A percentile compares a stretch with the other conserved stretches of the same genome.
Evolutionary conservation across 2,329 filamentous ascomycete genomes (phyloP).

Genomic region (Raffaelea albimanens): DNA sequence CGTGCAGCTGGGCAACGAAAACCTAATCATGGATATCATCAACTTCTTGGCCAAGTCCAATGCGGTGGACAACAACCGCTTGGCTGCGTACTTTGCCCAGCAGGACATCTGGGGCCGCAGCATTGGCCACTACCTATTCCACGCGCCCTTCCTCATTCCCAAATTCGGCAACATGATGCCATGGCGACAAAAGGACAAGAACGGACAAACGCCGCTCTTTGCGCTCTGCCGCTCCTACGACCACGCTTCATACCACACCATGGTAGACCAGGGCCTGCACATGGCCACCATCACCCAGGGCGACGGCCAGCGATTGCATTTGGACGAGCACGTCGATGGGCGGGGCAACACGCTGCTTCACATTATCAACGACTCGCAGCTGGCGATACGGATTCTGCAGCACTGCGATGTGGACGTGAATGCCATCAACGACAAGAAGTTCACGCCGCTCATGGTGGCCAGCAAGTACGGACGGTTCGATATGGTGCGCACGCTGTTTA

Average conservation of each 20-base stretch:
- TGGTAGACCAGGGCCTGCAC: constrained; percentile 76
- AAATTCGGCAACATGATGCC: constrained; percentile 69
- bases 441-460: constrained; percentile 94
- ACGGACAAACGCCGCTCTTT: constrained; percentile 95
- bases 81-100: constrained; percentile 60
- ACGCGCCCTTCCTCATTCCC: constrained; percentile 71
- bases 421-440: constrained; percentile 86
- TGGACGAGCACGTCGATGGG: constrained; percentile 85
- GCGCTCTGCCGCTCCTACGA: constrained; percentile 94
- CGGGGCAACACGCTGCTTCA: constrained; percentile 96
- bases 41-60: constrained; percentile 49
- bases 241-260: constrained; percentile 72
- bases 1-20: constrained; percentile 70
- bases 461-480: constrained; percentile 97
- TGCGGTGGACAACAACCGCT: constrained; percentile 40
- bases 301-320: constrained; percentile 70
- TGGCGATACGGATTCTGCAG: constrained; percentile 67
- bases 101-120: constrained; percentile 83
- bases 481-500: constrained; percentile 80
- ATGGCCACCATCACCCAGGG: constrained; percentile 66
- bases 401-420: constrained; percentile 94
- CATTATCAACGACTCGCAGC: constrained; percentile 76
- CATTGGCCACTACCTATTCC: constrained; percentile 91
- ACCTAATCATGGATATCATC: constrained; percentile 67
- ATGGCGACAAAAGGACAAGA: constrained; percentile 88